Evolutionary conservation across 768 basidiomycete genomes (phyloP).

Genomic region (Termitomyces sp.): DNA sequence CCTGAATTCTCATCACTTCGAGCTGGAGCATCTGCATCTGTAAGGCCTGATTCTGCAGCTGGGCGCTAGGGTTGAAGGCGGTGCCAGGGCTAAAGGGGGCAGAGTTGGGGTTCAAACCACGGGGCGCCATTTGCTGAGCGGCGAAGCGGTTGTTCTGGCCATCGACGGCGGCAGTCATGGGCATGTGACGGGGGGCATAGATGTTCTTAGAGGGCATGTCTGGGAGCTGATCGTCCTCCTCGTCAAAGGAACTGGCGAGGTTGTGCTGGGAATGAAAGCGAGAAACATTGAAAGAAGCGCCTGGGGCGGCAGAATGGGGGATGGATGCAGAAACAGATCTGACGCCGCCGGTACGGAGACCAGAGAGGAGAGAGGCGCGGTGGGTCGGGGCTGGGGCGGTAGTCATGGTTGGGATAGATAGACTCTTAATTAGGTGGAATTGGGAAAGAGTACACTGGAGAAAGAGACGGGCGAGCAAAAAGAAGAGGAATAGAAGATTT

Average conservation of each 20-base stretch:
- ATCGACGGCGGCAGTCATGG: slow-evolving; percentile 74
- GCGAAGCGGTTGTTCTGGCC: slow-evolving; percentile 62
- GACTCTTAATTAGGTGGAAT: slow-evolving; percentile 33
- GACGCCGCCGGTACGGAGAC: slow-evolving; percentile 88
- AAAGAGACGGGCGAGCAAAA: slow-evolving; percentile 1
- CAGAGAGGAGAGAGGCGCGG: slow-evolving; percentile 83
- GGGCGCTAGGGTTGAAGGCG: slow-evolving; percentile 38
- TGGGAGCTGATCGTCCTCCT: slow-evolving; percentile 59
- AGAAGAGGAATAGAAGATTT: slow-evolving; percentile 17
- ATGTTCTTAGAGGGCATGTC: slow-evolving; percentile 53
- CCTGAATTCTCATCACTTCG: slow-evolving; percentile 81
- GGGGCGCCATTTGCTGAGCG: slow-evolving; percentile 49
- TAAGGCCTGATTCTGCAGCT: slow-evolving; percentile 59
- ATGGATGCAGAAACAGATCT: slow-evolving; percentile 62
- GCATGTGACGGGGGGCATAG: slow-evolving; percentile 47
- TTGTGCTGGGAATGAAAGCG: slow-evolving; percentile 49
- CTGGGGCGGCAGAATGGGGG: slow-evolving; percentile 69
- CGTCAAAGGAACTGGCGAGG: slow-evolving; percentile 34
- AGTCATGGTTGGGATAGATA: slow-evolving; percentile 43
- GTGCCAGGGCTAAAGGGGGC: slow-evolving; percentile 51
- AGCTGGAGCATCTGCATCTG: slow-evolving; percentile 87
- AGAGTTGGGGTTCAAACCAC: slow-evolving; percentile 43
- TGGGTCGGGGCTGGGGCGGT: slow-evolving; percentile 43
- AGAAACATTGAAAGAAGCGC: slow-evolving; percentile 60
- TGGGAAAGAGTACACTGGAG: slow-evolving; percentile 26